Conservation (phyloP, 75 land plant genomes). For the Isoetes taiwanensis region DNA sequence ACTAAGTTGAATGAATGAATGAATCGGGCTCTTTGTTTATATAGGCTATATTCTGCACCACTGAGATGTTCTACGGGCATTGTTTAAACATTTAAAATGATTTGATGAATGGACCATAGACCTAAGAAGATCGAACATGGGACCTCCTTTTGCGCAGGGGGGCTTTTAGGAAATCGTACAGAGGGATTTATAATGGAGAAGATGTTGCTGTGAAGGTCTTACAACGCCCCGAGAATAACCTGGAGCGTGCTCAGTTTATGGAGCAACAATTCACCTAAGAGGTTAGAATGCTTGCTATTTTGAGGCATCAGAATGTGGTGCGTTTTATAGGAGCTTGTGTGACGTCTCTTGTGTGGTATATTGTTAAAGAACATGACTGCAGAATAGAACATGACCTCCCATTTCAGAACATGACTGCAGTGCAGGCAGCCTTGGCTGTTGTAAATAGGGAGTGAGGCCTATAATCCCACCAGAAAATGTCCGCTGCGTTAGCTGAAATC, state of each 20-base stretch:
- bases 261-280: constrained; percentile 66
- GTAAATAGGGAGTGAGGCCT: constrained; percentile 74
- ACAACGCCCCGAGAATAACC: constrained; percentile 55
- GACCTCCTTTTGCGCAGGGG: constrained; percentile 49
- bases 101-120: constrained; percentile 72
- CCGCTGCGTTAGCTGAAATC: constrained; percentile 41
- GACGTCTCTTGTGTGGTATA: constrained; percentile 72
- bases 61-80: too few species aligned
- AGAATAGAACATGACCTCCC: constrained; percentile 89
- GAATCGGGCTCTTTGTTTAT: too few species aligned
- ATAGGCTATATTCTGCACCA: too few species aligned
- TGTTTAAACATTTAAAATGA: too few species aligned
- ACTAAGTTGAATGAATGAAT: too few species aligned
- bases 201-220: constrained; percentile 73
- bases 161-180: constrained; percentile 58
- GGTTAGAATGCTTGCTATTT: constrained; percentile 52
- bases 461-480: constrained; percentile 59
- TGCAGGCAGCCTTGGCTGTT: constrained; percentile 90
- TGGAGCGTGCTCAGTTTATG: constrained; percentile 43
- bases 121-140: constrained; percentile 50
- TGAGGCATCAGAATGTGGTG: constrained; percentile 59
- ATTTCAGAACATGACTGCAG: constrained; percentile 78
- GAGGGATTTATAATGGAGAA: constrained; percentile 66
- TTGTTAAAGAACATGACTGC: constrained; percentile 86
- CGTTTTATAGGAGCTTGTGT: constrained; percentile 63